Evolutionary conservation across 768 basidiomycete species (phyloP).

Genomic region (Antrodiella citrinella): DNA sequence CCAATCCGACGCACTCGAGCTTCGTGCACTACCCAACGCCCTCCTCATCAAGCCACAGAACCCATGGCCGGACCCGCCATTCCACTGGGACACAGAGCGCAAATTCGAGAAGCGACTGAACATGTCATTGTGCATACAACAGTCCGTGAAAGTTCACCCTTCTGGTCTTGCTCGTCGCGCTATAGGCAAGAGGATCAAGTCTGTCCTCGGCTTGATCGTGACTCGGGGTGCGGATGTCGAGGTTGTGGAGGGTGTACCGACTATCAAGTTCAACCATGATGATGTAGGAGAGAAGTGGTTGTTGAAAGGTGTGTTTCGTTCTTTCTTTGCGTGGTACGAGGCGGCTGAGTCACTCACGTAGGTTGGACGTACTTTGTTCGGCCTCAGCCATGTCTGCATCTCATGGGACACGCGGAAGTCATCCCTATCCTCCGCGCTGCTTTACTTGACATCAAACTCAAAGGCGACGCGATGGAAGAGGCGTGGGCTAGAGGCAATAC

Average conservation of each 20-base stretch:
- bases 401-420: slow-evolving; percentile 36
- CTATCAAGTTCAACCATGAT: slow-evolving; percentile 11
- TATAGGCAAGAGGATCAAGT: slow-evolving; percentile 29
- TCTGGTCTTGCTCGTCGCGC: slow-evolving; percentile 23
- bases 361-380: slow-evolving; percentile 45
- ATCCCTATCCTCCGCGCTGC: slow-evolving; percentile 14
- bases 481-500: background rate
- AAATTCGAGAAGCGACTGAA: background rate
- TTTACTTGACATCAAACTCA: background rate
- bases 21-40: background rate
- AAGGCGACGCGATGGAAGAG: background rate
- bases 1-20: background rate
- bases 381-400: slow-evolving; percentile 31
- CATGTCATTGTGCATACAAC: background rate
- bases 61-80: background rate
- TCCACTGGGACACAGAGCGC: background rate
- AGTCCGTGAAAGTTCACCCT: slow-evolving; percentile 21
- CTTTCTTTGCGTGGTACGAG: background rate
- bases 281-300: slow-evolving; percentile 8
- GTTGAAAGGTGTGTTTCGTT: slow-evolving; percentile 14
- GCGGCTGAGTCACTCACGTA: slow-evolving; percentile 11
- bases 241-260: slow-evolving; percentile 5
- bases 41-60: background rate
- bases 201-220: slow-evolving; percentile 32
- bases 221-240: slow-evolving; percentile 31